These are phyloP conservation scores for Fraxinus americana DNA, from an alignment of 257 asterid genomes.

Conservation along the genomic window DNA sequence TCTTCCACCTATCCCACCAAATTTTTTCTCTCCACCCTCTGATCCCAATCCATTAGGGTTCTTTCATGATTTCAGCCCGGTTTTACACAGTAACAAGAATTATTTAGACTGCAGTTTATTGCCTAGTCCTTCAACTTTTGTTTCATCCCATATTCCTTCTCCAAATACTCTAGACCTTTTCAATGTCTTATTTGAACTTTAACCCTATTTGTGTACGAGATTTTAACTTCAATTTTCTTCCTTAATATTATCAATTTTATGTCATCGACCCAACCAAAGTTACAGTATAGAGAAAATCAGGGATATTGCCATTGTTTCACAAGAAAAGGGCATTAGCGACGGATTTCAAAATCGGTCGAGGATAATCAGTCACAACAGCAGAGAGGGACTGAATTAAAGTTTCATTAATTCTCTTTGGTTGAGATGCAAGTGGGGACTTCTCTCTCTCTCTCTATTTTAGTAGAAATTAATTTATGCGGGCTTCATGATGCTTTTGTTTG, in stretches of 20 bases:
- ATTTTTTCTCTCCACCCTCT: slow-evolving; percentile 65
- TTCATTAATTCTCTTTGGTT: background rate
- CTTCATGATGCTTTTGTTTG: background rate
- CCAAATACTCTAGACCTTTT: slow-evolving; percentile 75
- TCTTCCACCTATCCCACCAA: slow-evolving; percentile 72
- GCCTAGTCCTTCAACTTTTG: slow-evolving; percentile 64
- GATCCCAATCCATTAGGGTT: slow-evolving; percentile 54
- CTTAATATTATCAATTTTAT: too few relatives aligned
- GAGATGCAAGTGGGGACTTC: background rate
- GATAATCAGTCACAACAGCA: background rate
- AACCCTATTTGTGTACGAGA: slow-evolving; percentile 23
- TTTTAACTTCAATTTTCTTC: background rate
- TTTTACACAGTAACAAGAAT: slow-evolving; percentile 51
- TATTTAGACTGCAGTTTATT: slow-evolving; percentile 44
- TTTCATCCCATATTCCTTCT: slow-evolving; percentile 69
- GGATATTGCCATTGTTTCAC: background rate
- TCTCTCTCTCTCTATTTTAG: background rate
- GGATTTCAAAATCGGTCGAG: background rate
- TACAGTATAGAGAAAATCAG: too few relatives aligned
- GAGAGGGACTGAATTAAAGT: background rate
- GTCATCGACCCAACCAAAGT: too few relatives aligned
- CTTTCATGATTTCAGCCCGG: slow-evolving; percentile 73
- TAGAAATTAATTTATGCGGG: slow-evolving; percentile 14
- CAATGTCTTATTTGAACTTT: slow-evolving; percentile 60
- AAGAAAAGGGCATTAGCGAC: background rate